A percentile compares a stretch with the other conserved stretches of the same genome.
These are phyloP conservation scores for Trametes sp. DNA, from an alignment of 1,284 basidiomycete species.

Conservation along the genomic window DNA sequence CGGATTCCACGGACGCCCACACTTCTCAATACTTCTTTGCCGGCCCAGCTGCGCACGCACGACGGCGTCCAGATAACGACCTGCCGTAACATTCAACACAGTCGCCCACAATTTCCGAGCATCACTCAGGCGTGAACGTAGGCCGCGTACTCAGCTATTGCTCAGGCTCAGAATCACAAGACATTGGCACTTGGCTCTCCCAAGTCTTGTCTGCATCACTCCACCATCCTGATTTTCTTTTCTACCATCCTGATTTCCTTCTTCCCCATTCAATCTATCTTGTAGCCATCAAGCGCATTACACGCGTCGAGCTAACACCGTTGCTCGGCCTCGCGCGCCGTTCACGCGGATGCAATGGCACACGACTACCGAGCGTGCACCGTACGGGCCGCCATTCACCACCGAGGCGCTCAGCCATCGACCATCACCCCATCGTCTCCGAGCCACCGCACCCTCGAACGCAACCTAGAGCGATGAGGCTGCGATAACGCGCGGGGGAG, in stretches of 20 bases:
- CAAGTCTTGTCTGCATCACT: slow-evolving; percentile 8
- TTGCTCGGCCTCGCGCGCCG: not conserved
- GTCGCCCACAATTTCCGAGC: not conserved
- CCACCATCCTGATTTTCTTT: not conserved
- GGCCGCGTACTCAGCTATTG: no score
- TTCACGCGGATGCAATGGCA: slow-evolving; percentile 1
- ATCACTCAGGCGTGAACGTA: not conserved
- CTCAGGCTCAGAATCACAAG: slow-evolving; percentile 13
- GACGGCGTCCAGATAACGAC: not conserved
- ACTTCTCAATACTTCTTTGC: not conserved
- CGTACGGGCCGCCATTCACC: not conserved
- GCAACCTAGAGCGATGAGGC: not conserved
- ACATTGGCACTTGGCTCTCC: not conserved
- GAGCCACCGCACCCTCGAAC: not conserved
- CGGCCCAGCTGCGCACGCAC: not conserved
- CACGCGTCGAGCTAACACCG: not conserved
- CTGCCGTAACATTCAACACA: slow-evolving; percentile 6
- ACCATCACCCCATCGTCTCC: not conserved
- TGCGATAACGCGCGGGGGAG: not conserved
- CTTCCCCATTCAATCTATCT: no score
- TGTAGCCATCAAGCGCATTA: not conserved
- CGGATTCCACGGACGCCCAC: slow-evolving; percentile 9
- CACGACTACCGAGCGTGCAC: slow-evolving; percentile 1
- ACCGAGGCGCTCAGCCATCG: not conserved
- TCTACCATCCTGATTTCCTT: not conserved